Conservation (phyloP, 257 asterid species). For the Thymus quinquecostatus region DNA sequence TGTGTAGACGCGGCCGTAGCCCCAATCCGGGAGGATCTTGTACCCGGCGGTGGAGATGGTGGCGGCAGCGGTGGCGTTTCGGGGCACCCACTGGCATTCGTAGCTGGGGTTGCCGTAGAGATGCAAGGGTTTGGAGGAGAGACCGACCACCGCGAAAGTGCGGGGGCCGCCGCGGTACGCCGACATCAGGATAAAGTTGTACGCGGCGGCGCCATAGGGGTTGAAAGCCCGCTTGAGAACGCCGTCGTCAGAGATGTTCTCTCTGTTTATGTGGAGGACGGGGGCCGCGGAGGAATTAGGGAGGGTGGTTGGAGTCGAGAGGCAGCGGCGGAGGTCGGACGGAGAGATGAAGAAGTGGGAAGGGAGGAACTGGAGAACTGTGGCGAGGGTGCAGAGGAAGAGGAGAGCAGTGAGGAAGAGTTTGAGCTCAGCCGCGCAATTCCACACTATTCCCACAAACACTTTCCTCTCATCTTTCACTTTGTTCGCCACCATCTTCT, state of each 20-base stretch:
- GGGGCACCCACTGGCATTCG: slow-evolving; percentile 48
- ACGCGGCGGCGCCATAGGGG: slow-evolving; percentile 53
- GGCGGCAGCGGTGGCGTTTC: not conserved
- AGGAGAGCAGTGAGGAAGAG: slow-evolving; percentile 62
- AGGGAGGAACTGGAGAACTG: slow-evolving; percentile 68
- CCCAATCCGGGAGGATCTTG: slow-evolving; percentile 71
- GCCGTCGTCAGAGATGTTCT: slow-evolving; percentile 32
- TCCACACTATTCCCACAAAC: slow-evolving; percentile 72
- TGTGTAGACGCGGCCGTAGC: slow-evolving; percentile 84
- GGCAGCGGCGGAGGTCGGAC: slow-evolving; percentile 51
- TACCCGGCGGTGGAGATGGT: slow-evolving; percentile 31
- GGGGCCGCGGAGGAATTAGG: slow-evolving; percentile 4
- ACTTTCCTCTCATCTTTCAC: slow-evolving; percentile 39
- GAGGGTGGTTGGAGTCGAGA: slow-evolving; percentile 37
- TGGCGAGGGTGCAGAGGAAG: slow-evolving; percentile 58
- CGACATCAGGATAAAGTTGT: slow-evolving; percentile 53
- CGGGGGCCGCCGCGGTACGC: slow-evolving; percentile 57
- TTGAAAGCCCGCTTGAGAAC: slow-evolving; percentile 46
- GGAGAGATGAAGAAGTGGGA: slow-evolving; percentile 54
- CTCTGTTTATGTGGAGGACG: not conserved
- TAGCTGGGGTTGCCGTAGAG: slow-evolving; percentile 48
- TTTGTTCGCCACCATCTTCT: slow-evolving; percentile 28
- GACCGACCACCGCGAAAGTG: slow-evolving; percentile 52
- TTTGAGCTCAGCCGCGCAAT: slow-evolving; percentile 73
- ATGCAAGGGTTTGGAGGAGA: slow-evolving; percentile 58